A percentile compares a stretch with the other conserved stretches of the same genome.
Conservation (phyloP, 805 yeast species). For the Pichia insulana region DNA sequence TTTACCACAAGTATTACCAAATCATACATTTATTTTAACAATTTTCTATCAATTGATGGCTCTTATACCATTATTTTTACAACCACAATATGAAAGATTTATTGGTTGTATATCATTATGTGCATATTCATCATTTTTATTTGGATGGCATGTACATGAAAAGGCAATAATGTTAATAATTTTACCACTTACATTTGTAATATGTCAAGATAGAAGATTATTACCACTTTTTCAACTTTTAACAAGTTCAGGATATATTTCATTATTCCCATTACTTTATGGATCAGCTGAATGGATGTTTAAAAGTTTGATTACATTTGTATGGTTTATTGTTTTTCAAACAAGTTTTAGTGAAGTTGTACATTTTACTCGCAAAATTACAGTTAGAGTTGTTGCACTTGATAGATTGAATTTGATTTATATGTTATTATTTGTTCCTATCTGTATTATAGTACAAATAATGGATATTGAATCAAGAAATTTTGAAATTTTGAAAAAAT, state of each 20-base stretch:
- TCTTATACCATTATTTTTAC: constrained; percentile 56
- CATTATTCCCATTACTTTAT: constrained; percentile 79
- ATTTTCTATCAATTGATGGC: constrained; percentile 79
- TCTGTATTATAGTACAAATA: constrained; percentile 39
- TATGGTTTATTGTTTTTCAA: constrained; percentile 77
- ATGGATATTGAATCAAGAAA: constrained; percentile 50
- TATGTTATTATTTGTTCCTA: constrained; percentile 55
- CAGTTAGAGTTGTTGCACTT: constrained; percentile 48
- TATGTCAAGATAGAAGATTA: constrained; percentile 60
- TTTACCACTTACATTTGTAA: constrained; percentile 77
- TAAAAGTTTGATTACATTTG: constrained; percentile 66
- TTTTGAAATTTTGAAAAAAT: constrained; percentile 44
- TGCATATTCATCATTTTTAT: constrained; percentile 82
- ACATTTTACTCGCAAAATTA: constrained; percentile 31
- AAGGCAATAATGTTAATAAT: constrained; percentile 89
- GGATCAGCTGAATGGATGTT: constrained; percentile 74
- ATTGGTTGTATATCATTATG: constrained; percentile 80
- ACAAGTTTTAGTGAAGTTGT: constrained; percentile 66
- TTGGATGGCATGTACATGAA: constrained; percentile 99
- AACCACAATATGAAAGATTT: constrained; percentile 72
- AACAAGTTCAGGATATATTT: constrained; percentile 73
- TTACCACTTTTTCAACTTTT: constrained; percentile 63
- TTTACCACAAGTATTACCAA: constrained; percentile 74
- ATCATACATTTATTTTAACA: constrained; percentile 67
- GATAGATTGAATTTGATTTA: constrained; percentile 66